Evolutionary conservation across 306 rosid species (phyloP), one percentile per base, ranked within the genome.

Genomic region (Betula pendula): DNA sequence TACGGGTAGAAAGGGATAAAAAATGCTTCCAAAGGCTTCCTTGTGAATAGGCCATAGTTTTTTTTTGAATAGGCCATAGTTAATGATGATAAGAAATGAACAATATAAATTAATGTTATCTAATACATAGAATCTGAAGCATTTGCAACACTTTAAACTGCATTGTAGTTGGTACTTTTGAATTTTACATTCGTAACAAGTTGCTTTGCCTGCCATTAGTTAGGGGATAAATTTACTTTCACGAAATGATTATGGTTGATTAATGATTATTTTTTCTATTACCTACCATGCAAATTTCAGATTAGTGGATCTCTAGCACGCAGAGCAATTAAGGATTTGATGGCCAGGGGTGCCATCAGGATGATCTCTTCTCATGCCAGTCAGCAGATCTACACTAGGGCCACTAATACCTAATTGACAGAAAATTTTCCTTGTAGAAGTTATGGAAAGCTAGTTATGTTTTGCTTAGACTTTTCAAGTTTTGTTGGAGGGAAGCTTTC

Each of bases 301-400:
- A 66, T 66, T 66, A 66, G 27, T 66, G 70, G 70, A 38, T 66
- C 70, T 38, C 70, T 66, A 66, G 70, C 70, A 38, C 70, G 70
- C 17, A 38, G 70, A 40, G 70, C 70, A 35, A 66, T 66, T 35
- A 66, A 66, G 70, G 70, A 66, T 66, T 66, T 66, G 48, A 66
- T 66, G 70, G 70, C 70, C 38, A 66, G 70, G 70, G 70, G 70
- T 10, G 10, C 70, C 0, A 66, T 66, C 11, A 66, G 70, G 47
- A 66, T 66, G 70, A 66, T 66, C 48, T 66, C 70, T 19, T 10
- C 70, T 66, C 70, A 66, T 40, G 40, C 70, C 70, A 66, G 70
- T 38, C 70, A 38, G 70, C 70, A 66, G 44, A 66, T 66, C 25
- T 66, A 66, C 19, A 66, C 70, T 19, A 66, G 70, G 70, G 70